Evolutionary conservation across 345 rosid genomes (phyloP), one percentile per base, ranked within the genome.

Genomic region (Arabidopsis arenosa): DNA sequence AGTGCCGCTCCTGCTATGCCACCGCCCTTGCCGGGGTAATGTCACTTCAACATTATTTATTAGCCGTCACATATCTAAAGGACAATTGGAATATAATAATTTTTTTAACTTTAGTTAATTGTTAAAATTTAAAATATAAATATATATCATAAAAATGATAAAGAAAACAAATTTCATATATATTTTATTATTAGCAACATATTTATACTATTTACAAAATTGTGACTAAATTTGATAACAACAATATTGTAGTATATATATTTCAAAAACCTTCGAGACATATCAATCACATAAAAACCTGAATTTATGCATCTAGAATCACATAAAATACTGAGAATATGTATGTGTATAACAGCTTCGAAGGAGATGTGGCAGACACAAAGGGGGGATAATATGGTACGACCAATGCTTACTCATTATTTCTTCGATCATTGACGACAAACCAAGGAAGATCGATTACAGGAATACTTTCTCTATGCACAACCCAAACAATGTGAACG

Each of bases 361-460:
- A 3, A 7, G 2, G 39, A 55, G 37, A 3, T 55, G 39, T 55
- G 18, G 3, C 7, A 35, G 26, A 4, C 2, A 35, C 43, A 57
- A 35, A 8, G 23, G 41, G 8, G 23, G 23, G 35, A 13, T 28
- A n/a, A 14, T 55, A 55, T 55, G 60, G 35, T 54, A 26, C 58
- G 36, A 6, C 15, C 58, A 54, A 54, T 54, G 58, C 12, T 12
- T 54, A 26, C 36, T 54, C 58, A 5, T 12, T 23, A 26, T 53
- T 32, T 11, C 35, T 53, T 53, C 33, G 7, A 26, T 11, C 28
- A 1, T 23, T 23, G 26, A 23, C 26, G 26, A 2, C 2, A 51
- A 21, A 9, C 0, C 80, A 75, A 52, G 75, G 83, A 63, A 14
- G 74, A 82, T 77, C 1, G 84, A 89, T 35, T 41, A 68, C 11